phyloP scores from a whole-genome alignment of 208 protist genomes.

The Eutreptiella sp. region DNA sequence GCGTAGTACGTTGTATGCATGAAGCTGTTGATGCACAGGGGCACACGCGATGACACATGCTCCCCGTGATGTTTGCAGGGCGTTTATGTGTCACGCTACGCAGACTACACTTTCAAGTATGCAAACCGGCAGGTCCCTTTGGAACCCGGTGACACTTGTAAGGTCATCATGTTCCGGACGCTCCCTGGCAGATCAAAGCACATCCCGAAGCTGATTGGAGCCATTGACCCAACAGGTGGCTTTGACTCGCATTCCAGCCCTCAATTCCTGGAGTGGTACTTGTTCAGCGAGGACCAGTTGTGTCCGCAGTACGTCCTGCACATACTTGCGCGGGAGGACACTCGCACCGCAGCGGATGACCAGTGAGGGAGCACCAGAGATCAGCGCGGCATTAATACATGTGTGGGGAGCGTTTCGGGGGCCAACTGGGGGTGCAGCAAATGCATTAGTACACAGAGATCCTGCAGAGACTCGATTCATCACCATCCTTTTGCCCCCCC shows the following conservation, averaged over 20 bases:
- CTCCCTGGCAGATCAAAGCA: slow-evolving; percentile 33
- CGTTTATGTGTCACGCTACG: slow-evolving; percentile 26
- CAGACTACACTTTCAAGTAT: slow-evolving; percentile 32
- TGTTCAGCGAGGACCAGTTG: slow-evolving; percentile 25
- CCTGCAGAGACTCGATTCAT: too few relatives aligned
- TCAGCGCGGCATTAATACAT: too few relatives aligned
- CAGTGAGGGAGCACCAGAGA: too few relatives aligned
- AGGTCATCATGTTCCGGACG: slow-evolving; percentile 25
- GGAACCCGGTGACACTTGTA: slow-evolving; percentile 15
- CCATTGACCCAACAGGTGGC: slow-evolving; percentile 22
- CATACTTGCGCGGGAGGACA: slow-evolving; percentile 26
- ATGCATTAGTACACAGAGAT: too few relatives aligned
- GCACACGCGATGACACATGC: too few relatives aligned
- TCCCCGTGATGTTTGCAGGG: too few relatives aligned
- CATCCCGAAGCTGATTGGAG: slow-evolving; percentile 9
- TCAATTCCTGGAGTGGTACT: slow-evolving; percentile 30
- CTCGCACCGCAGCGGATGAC: slow-evolving; percentile 25
- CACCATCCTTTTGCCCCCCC: too few relatives aligned
- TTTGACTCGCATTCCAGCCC: slow-evolving; percentile 22
- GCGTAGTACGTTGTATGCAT: too few relatives aligned
- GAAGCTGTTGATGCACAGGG: too few relatives aligned
- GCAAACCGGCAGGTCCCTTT: slow-evolving; percentile 10
- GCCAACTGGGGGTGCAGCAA: too few relatives aligned
- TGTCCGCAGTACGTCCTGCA: slow-evolving; percentile 28
- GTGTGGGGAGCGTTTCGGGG: too few relatives aligned